Evolutionary conservation across 345 rosid genomes (phyloP).

Genomic region (Eucalyptus tenuipes): DNA sequence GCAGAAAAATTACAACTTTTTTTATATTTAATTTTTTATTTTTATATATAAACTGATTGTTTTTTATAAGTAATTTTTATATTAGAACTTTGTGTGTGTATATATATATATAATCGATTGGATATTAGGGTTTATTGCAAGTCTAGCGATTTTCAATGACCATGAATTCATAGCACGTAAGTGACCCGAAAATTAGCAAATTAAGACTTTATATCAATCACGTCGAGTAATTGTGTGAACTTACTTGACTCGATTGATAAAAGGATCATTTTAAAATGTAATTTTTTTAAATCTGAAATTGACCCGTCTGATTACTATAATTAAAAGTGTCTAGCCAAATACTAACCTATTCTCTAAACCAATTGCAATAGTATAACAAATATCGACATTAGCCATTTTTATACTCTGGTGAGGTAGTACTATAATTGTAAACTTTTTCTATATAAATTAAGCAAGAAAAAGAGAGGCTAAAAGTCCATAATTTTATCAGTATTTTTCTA

Average conservation of each 20-base stretch:
- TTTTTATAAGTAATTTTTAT: not conserved
- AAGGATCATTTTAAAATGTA: not conserved
- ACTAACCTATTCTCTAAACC: not conserved
- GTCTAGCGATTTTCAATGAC: accelerated
- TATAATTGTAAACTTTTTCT: not conserved
- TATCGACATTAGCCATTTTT: not conserved
- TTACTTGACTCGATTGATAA: not conserved
- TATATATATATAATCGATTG: not conserved
- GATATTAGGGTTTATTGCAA: accelerated
- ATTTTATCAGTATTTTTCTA: too few relatives aligned
- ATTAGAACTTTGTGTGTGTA: not conserved
- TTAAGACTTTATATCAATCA: not conserved
- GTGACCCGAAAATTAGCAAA: not conserved
- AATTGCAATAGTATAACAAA: too few relatives aligned
- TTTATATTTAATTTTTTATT: not conserved
- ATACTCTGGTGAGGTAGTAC: not conserved
- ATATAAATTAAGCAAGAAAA: too few relatives aligned
- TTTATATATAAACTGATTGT: not conserved
- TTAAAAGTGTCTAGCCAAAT: not conserved
- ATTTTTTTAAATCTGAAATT: not conserved
- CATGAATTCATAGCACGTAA: not conserved
- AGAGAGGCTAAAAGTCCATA: not conserved
- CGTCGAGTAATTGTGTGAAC: accelerated
- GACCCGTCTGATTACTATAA: too few relatives aligned
- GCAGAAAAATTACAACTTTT: not conserved